phyloP scores from a whole-genome alignment of 306 rosid species.

The Amphicarpaea edgeworthii region DNA sequence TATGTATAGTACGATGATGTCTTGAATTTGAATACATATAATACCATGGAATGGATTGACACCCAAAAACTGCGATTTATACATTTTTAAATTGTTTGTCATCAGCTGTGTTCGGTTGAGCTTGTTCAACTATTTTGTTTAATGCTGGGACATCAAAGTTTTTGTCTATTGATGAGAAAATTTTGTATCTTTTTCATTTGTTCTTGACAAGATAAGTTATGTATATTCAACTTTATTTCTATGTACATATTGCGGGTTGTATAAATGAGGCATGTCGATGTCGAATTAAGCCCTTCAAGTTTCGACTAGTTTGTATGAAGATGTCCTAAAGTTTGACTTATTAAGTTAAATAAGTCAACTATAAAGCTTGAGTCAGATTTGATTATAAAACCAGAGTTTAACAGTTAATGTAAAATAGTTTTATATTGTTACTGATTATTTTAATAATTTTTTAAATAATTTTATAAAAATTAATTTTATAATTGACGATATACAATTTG shows the following conservation, averaged over 20 bases:
- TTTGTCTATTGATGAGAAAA: neutral
- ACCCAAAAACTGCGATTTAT: slow-evolving; percentile 48
- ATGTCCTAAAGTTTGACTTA: neutral
- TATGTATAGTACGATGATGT: slow-evolving; percentile 47
- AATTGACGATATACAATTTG: no score
- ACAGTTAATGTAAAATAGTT: no score
- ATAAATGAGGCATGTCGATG: neutral
- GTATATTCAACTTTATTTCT: slow-evolving; percentile 11
- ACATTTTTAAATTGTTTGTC: slow-evolving; percentile 30
- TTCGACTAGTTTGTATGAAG: neutral
- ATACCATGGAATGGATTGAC: slow-evolving; percentile 50
- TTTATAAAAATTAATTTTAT: no score
- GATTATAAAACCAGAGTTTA: no score
- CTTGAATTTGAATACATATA: slow-evolving; percentile 50
- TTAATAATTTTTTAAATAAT: no score
- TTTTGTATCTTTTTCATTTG: slow-evolving; percentile 28
- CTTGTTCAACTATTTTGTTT: slow-evolving; percentile 30
- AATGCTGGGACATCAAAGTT: neutral
- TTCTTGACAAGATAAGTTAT: slow-evolving; percentile 14
- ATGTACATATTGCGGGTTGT: neutral
- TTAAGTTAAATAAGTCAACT: neutral
- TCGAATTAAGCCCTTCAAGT: neutral
- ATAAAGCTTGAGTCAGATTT: no score
- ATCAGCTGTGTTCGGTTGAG: slow-evolving; percentile 9
- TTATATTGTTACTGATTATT: no score